Conservation (phyloP, 306 rosid genomes). For the Pyrus bretschneideri region DNA sequence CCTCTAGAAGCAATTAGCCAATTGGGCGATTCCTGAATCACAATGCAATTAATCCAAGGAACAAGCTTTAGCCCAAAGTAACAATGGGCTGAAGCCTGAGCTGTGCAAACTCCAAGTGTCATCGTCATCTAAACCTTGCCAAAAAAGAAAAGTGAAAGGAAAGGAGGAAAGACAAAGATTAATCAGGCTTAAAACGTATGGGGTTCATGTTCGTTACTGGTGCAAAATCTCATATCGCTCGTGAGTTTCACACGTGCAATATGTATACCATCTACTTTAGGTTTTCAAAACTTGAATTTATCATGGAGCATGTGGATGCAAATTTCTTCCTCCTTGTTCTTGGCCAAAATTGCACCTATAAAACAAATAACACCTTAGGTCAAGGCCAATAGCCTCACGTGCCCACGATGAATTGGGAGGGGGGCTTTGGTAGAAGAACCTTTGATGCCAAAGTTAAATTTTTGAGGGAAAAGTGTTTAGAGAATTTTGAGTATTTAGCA, state of each 20-base stretch:
- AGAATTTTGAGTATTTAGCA: too few species aligned
- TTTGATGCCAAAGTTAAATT: too few species aligned
- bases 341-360: too few species aligned
- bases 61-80: neutral
- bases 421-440: too few species aligned
- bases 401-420: too few species aligned
- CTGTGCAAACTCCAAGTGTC: neutral
- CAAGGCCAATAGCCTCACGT: too few species aligned
- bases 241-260: slow-evolving; percentile 31
- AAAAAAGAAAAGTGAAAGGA: neutral
- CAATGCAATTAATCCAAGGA: neutral
- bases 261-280: neutral
- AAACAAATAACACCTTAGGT: too few species aligned
- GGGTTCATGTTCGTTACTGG: neutral
- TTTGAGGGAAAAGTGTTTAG: too few species aligned
- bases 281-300: neutral
- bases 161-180: neutral
- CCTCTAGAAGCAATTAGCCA: too few species aligned
- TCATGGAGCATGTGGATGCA: neutral
- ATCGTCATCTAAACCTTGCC: neutral
- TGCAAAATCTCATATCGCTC: slow-evolving; percentile 18
- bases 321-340: too few species aligned
- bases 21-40: neutral
- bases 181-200: neutral
- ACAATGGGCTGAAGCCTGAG: neutral